Conservation (phyloP, 1,284 basidiomycete genomes). For the Apiotrichum akiyoshidainum region DNA sequence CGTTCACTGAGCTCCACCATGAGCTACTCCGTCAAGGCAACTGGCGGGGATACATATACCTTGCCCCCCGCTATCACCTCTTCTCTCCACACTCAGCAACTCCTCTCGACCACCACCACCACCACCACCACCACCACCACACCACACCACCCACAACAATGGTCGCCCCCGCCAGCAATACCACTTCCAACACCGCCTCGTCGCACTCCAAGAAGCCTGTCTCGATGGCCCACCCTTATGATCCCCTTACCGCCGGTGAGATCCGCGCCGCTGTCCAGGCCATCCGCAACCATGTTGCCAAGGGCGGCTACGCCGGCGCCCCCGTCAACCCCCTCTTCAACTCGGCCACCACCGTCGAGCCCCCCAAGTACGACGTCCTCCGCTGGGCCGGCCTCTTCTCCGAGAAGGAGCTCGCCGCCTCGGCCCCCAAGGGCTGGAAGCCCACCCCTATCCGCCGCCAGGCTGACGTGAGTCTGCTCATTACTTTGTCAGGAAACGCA, state of each 20-base stretch:
- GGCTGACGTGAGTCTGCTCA: conserved; percentile 38
- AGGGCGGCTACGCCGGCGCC: conserved; percentile 19
- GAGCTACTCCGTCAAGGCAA: not conserved
- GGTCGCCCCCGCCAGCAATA: conserved; percentile 7
- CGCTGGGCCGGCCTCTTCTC: conserved; percentile 43
- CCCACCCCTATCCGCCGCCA: conserved; percentile 30
- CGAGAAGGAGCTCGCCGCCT: conserved; percentile 31
- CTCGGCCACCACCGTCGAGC: conserved; percentile 46
- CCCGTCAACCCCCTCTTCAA: conserved; percentile 41
- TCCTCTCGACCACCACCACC: no score
- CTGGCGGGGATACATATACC: not conserved
- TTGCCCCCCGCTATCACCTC: not conserved
- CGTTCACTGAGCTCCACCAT: no score
- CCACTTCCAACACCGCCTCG: conserved; percentile 1
- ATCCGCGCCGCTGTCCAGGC: conserved; percentile 40
- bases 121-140: conserved; percentile 3
- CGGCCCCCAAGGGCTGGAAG: conserved; percentile 16
- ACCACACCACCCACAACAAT: conserved; percentile 1
- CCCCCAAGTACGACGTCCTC: conserved; percentile 44
- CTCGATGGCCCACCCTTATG: conserved; percentile 48
- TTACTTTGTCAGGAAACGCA: not conserved
- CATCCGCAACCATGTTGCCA: conserved; percentile 35
- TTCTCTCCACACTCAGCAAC: conserved; percentile 4
- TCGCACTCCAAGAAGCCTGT: conserved; percentile 6
- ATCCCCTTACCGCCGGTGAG: conserved; percentile 49